Evolutionary conservation across 495 filamentous ascomycete genomes (phyloP), one percentile per base, ranked within the genome.

Genomic region (Penicillium robsamsonii): DNA sequence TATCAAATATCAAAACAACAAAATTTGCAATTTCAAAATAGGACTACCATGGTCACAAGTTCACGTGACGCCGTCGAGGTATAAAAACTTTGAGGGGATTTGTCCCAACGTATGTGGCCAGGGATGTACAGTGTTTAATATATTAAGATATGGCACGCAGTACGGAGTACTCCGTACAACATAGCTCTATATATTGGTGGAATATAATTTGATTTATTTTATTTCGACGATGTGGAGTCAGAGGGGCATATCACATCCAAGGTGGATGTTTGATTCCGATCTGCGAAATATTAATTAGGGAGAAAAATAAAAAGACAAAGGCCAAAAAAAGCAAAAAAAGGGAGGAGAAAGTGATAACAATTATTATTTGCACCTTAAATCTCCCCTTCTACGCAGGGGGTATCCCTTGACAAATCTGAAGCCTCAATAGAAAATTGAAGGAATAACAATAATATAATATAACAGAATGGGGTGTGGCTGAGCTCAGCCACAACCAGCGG

Each of bases 401-500:
- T 3, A 12, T 22, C 8, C 41, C 18, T 43, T 24, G 40, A 38
- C 22, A 17, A 17, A 40, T 5, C n/a, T 40, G 37, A 40, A 22
- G 22, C 22, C 22, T 22, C 2, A 1, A 22, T 2, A 22, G 22
- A 22, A 2, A 22, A 22, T 22, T 22, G 1, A 22, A 22, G 22
- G 22, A 22, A 22, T 22, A 22, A 2, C n/a, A 22, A 2, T 22
- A 22, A 22, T 22, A 22, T 22, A 22, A 22, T 22, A 22, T 22
- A 22, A 22, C 2, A 22, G 2, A 22, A 22, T 22, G 20, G 17
- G 17, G 3, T 31, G 45, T 47, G 45, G 45, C 45, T 31, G 17
- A 12, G 29, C 0, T 22, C 45, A 13, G 49, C 49, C 49, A 51
- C 49, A 50, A 33, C 0, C 10, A 44, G 52, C 43, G 53, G 53